Evolutionary conservation across 805 yeast genomes (phyloP).

Genomic region (Maudiozyma turicensis): DNA sequence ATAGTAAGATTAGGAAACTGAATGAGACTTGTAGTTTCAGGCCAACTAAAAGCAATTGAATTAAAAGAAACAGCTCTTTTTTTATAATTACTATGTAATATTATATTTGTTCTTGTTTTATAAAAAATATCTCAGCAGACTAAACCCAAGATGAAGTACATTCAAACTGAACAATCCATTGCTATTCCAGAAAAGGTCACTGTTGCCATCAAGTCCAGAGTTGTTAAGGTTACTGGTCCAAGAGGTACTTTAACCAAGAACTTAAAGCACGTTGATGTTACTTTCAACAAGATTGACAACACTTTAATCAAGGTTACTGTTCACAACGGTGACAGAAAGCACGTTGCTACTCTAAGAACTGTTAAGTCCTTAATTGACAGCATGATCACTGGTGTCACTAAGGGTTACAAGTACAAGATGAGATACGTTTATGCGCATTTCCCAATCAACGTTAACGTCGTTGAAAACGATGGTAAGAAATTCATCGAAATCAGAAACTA

Average conservation of each 20-base stretch:
- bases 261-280: slow-evolving; percentile 89
- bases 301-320: slow-evolving; percentile 83
- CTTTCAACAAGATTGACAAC: slow-evolving; percentile 70
- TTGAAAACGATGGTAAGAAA: slow-evolving; percentile 64
- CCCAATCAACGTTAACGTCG: slow-evolving; percentile 96
- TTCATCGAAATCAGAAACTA: slow-evolving; percentile 96
- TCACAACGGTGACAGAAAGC: slow-evolving; percentile 99
- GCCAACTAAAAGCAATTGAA: no score
- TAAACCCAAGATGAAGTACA: slow-evolving; percentile 83
- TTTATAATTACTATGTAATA: not conserved
- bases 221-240: slow-evolving; percentile 88
- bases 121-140: slow-evolving; percentile 1
- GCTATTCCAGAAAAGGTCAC: slow-evolving; percentile 89
- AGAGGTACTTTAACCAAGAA: slow-evolving; percentile 89
- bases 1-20: no score
- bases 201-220: slow-evolving; percentile 84
- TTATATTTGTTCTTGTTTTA: not conserved
- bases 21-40: no score
- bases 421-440: slow-evolving; percentile 99
- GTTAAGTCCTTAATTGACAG: slow-evolving; percentile 91
- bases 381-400: slow-evolving; percentile 97
- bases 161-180: slow-evolving; percentile 76
- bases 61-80: not conserved
- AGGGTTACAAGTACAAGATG: slow-evolving; percentile 99
- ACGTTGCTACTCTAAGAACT: slow-evolving; percentile 98